Evolutionary conservation across 331 rosid genomes (phyloP), one percentile per base, ranked within the genome.

Genomic region (Prunus yedoensis): DNA sequence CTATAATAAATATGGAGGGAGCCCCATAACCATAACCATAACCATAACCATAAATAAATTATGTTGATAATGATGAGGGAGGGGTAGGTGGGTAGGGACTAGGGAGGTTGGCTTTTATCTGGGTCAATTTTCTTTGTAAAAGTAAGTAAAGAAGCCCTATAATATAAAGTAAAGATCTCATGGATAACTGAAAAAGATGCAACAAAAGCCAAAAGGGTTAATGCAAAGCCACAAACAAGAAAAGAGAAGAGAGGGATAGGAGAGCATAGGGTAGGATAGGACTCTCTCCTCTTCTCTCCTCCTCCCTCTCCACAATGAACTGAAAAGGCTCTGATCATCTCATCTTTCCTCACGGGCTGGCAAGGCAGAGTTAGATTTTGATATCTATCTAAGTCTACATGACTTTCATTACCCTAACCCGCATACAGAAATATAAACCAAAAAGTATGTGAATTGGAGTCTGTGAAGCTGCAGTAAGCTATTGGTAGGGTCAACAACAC

Each of bases 81-180:
- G 43, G 43, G 41, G 41, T 35, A 35, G 41, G 41, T 35, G 38
- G 38, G 38, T n/a, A n/a, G n/a, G n/a, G n/a, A n/a, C n/a, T 32
- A 4, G 38, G 41, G 69, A 65, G 53, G 43, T 43, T 73, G 43
- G 43, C 43, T 38, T 38, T 38, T 38, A 28, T 66, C 28, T 15
- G 41, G 10, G 41, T 71, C 17, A 79, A 73, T 73, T 16, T 27
- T 68, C 58, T 68, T 69, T 56, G 56, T 54, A 15, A 51, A 17
- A 70, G 47, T 27, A 25, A 23, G 8, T 46, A 71, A 51, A 61
- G 18, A 78, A 18, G 14, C 71, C 54, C 8, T 27, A 43, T 23
- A 53, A 77, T 15, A 14, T 62, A 46, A 73, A 23, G 58, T 59
- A 27, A 12, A 1, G 81, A 71, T 78, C 61, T n/a, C 64, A 21